Evolutionary conservation across 2,329 filamentous ascomycete species (phyloP).

Genomic region (Xylaria sp.): DNA sequence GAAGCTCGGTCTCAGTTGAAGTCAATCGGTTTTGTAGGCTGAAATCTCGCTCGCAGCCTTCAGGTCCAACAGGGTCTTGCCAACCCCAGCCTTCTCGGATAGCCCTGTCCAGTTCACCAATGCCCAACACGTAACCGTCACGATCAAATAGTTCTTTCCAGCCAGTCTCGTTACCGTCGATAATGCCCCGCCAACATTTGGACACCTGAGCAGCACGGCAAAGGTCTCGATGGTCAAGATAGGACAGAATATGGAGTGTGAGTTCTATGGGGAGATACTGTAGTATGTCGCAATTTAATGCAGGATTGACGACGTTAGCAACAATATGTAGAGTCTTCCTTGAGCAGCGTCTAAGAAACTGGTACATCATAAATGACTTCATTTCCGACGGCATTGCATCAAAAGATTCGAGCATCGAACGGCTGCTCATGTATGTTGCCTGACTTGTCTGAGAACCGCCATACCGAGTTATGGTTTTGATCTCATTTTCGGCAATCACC

Average conservation of each 20-base stretch:
- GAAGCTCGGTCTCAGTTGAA: constrained; percentile 64
- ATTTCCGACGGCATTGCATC: constrained; percentile 90
- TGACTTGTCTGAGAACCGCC: constrained; percentile 46
- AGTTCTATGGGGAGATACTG: constrained; percentile 85
- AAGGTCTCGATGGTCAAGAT: constrained; percentile 85
- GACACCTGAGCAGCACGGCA: constrained; percentile 93
- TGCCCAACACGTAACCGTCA: constrained; percentile 82
- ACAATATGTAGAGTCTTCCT: constrained; percentile 90
- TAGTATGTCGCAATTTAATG: constrained; percentile 93
- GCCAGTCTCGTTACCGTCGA: constrained; percentile 92
- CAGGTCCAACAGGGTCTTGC: constrained; percentile 83
- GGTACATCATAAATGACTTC: constrained; percentile 97
- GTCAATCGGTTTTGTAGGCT: constrained; percentile 67
- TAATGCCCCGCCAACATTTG: constrained; percentile 89
- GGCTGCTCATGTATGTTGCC: constrained; percentile 77
- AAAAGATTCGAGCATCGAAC: constrained; percentile 86
- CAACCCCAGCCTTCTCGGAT: constrained; percentile 96
- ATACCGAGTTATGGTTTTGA: constrained; percentile 43
- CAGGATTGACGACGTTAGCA: constrained; percentile 90
- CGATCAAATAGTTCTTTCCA: constrained; percentile 93
- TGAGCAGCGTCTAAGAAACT: constrained; percentile 87
- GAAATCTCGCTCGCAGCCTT: constrained; percentile 84
- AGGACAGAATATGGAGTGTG: constrained; percentile 86
- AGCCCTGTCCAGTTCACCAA: constrained; percentile 85
- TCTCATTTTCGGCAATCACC: constrained; percentile 42